Evolutionary conservation across 2,329 filamentous ascomycete species (phyloP), one percentile per base, ranked within the genome.

Genomic region (Tolypocladium ophioglossoides): DNA sequence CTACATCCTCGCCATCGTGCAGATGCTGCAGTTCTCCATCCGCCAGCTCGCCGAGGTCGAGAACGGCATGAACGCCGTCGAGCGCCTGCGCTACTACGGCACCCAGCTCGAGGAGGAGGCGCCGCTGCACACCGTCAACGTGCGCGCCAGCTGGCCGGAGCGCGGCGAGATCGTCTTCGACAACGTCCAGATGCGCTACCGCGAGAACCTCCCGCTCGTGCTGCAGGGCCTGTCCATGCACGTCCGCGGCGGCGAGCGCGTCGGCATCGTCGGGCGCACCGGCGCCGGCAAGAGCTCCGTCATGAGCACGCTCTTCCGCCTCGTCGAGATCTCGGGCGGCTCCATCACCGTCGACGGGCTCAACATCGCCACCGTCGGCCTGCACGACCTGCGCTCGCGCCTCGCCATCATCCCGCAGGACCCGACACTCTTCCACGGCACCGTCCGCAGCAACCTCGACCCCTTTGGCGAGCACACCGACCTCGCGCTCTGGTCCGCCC

Each of bases 1-100:
- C 49, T 97, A 97, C 70, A 95, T 97, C 65, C 78, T 99, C 20
- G 82, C 86, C 16, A 95, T 96, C 64, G 91, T 95, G 20, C 89
- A 95, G 69, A 91, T 96, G 87, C 86, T 97, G 59, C 92, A 96
- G 66, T 96, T 96, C 70, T 92, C 90, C 0, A 89, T 97, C 20
- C 83, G 94, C 20, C 92, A 97, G 70, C 78, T 96, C 9, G 92
- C 92, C 30, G 92, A 96, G 69, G 90, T 97, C 10, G 92, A 97
- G 70, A 97, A 96, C 71, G 90, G 91, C 66, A 97, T 97, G 92
- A 97, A 96, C 68, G 86, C 91, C 0, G 94, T 95, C 0, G 92
- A 97, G 72, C 86, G 94, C 51, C 77, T 97, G 37, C 84, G 91
- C 67, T 90, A 95, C 73, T 97, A 97, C 67, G 91, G 89, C 53